These are phyloP conservation scores for Tetracladium marchalianum DNA, from an alignment of 495 filamentous ascomycete species.

Conservation along the genomic window DNA sequence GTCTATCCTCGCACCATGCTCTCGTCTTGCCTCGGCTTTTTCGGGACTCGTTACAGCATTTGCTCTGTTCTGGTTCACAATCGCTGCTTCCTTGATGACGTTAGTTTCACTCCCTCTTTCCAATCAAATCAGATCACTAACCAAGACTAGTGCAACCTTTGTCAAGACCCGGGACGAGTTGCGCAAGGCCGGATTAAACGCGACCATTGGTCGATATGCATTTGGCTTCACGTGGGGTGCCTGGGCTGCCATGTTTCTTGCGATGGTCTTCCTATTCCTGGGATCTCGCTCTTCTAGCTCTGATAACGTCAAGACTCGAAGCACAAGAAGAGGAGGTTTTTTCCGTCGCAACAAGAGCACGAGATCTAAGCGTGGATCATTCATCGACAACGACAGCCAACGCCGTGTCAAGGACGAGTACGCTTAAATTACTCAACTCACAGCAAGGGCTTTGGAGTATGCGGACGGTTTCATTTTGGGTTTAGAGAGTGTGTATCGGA, in stretches of 20 bases:
- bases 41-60: slow-evolving; percentile 26
- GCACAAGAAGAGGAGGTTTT: slow-evolving; percentile 4
- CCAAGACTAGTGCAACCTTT: slow-evolving; percentile 51
- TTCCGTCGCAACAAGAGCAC: slow-evolving; percentile 25
- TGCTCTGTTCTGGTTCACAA: slow-evolving; percentile 33
- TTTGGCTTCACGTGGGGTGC: slow-evolving; percentile 85
- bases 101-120: slow-evolving; percentile 23
- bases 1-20: slow-evolving; percentile 37
- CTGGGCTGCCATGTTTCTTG: slow-evolving; percentile 56
- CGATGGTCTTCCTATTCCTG: slow-evolving; percentile 61
- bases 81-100: slow-evolving; percentile 44
- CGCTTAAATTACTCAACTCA: slow-evolving; percentile 23
- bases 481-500: neutral
- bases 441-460: neutral
- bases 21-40: slow-evolving; percentile 35
- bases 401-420: slow-evolving; percentile 58
- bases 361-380: slow-evolving; percentile 28
- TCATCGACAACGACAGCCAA: slow-evolving; percentile 40
- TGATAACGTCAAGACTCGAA: neutral
- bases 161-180: slow-evolving; percentile 71
- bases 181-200: slow-evolving; percentile 39
- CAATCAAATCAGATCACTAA: slow-evolving; percentile 9
- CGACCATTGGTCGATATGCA: slow-evolving; percentile 59
- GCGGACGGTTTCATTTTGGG: neutral
- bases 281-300: slow-evolving; percentile 13